A percentile compares a stretch with the other conserved stretches of the same genome.
phyloP scores from a whole-genome alignment of 2,329 filamentous ascomycete genomes.

The Scortechinia acanthostroma region DNA sequence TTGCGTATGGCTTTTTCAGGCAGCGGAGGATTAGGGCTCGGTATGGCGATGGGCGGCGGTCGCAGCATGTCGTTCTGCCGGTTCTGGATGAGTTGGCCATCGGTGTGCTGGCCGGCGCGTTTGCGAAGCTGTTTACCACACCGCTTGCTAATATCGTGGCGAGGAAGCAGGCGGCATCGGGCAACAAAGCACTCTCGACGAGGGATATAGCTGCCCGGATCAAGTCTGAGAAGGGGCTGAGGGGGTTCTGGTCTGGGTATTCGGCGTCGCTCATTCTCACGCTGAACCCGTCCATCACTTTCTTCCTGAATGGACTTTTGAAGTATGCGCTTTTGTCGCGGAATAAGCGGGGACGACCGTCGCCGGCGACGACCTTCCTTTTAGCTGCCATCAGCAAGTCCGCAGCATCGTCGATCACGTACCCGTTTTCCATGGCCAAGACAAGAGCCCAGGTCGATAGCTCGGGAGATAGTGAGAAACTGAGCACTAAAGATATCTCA shows the following conservation, averaged over 20 bases:
- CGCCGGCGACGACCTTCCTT: conserved; percentile 48
- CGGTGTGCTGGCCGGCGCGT: conserved; percentile 67
- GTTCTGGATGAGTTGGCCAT: conserved; percentile 68
- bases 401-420: conserved; percentile 69
- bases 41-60: conserved; percentile 24
- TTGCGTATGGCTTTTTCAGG: conserved; percentile 60
- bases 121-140: conserved; percentile 70
- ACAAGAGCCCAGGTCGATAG: conserved; percentile 55
- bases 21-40: conserved; percentile 18
- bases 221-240: conserved; percentile 58
- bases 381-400: conserved; percentile 75
- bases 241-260: conserved; percentile 83
- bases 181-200: conserved; percentile 25
- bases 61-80: conserved; percentile 37
- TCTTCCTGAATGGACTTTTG: conserved; percentile 72
- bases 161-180: conserved; percentile 65
- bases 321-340: conserved; percentile 49
- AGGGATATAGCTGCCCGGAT: conserved; percentile 58
- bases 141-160: conserved; percentile 79
- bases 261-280: conserved; percentile 74
- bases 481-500: conserved; percentile 12
- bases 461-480: conserved; percentile 9
- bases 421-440: conserved; percentile 82
- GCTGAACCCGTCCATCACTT: conserved; percentile 79
- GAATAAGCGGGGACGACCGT: conserved; percentile 40